Percentiles rank a stretch among this genome's conserved stretches.
Evolutionary conservation across 768 basidiomycete species (phyloP).

Genomic region (Russula olivacea): DNA sequence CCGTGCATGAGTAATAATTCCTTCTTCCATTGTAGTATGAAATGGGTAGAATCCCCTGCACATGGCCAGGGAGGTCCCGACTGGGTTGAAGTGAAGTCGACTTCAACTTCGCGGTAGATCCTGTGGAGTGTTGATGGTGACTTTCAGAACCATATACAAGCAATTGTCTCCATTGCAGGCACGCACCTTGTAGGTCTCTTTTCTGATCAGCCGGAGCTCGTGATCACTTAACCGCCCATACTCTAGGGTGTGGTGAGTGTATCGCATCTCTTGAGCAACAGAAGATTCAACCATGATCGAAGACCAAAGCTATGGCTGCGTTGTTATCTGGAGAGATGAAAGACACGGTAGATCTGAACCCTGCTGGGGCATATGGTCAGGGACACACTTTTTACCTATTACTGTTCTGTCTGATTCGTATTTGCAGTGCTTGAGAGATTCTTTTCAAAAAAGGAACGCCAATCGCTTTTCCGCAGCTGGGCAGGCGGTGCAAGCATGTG

Average conservation of each 20-base stretch:
- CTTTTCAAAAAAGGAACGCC: conserved; percentile 86
- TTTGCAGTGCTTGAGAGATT: conserved; percentile 70
- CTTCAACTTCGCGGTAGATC: neutral
- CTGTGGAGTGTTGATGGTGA: neutral
- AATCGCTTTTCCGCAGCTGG: conserved; percentile 89
- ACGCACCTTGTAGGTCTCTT: conserved; percentile 63
- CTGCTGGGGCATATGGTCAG: conserved; percentile 70
- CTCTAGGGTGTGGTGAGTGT: conserved; percentile 64
- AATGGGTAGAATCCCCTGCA: conserved; percentile 91
- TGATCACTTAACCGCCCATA: neutral
- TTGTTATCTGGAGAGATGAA: conserved; percentile 95
- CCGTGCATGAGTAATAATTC: neutral
- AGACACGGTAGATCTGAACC: conserved; percentile 83
- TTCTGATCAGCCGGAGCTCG: neutral
- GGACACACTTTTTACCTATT: neutral
- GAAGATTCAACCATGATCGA: neutral
- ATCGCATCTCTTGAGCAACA: neutral
- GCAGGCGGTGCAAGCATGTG: conserved; percentile 91
- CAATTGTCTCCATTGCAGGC: conserved; percentile 78
- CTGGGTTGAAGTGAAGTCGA: conserved; percentile 78
- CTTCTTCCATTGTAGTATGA: conserved; percentile 50
- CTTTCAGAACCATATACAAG: conserved; percentile 72
- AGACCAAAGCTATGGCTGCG: conserved; percentile 93
- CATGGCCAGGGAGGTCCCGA: conserved; percentile 75
- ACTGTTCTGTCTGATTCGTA: neutral